phyloP scores from a whole-genome alignment of 208 protist species.

The Crithidia mellificae region DNA sequence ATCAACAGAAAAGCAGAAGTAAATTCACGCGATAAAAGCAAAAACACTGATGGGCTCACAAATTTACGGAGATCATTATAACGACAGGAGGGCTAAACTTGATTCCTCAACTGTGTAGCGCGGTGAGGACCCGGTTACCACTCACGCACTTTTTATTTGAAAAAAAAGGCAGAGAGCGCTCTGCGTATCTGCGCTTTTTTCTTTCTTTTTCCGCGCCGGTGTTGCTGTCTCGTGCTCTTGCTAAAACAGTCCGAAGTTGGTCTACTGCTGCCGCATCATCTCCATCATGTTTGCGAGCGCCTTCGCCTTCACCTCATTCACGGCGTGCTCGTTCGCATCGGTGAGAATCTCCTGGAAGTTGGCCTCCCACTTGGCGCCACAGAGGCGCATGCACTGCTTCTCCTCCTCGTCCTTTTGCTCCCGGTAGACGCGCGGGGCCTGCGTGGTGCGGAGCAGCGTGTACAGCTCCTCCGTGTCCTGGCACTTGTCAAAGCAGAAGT shows the following conservation, averaged over 20 bases:
- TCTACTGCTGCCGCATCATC: constrained; percentile 51
- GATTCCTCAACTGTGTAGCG: background rate
- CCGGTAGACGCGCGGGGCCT: constrained; percentile 80
- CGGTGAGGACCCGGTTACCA: no score
- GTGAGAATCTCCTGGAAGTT: constrained; percentile 45
- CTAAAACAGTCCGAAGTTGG: background rate
- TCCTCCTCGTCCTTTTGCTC: constrained; percentile 79
- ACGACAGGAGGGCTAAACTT: no score
- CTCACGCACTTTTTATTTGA: no score
- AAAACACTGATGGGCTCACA: no score
- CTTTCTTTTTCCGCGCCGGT: no score
- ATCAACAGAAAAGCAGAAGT: background rate
- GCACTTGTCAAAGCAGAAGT: constrained; percentile 79
- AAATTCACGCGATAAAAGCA: background rate
- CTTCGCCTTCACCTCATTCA: constrained; percentile 57
- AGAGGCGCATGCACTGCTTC: constrained; percentile 83
- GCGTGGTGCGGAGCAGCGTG: constrained; percentile 75
- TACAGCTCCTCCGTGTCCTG: constrained; percentile 89
- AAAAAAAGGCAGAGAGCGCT: no score
- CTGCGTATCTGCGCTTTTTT: no score
- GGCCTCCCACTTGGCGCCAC: constrained; percentile 78
- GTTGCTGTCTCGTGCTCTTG: background rate
- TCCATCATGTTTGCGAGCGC: constrained; percentile 61
- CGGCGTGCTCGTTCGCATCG: constrained; percentile 56
- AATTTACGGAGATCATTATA: no score